Percentiles rank a stretch among this genome's conserved stretches.
Conservation (phyloP, 164 flowering plant species). For the Magnolia changhungtana region DNA sequence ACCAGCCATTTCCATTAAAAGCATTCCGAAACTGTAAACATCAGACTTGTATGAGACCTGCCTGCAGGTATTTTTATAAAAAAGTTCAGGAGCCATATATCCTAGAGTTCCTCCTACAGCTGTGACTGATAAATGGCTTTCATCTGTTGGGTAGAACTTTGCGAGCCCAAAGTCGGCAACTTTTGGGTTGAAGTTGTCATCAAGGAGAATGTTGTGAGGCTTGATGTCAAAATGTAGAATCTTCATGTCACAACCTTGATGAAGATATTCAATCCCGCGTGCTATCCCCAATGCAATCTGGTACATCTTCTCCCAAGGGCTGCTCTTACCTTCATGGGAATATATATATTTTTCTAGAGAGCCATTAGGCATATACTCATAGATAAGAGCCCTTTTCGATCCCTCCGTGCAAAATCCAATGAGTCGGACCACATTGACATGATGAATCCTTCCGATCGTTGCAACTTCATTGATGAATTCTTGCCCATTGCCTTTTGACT, state of each 20-base stretch:
- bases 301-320: neutral
- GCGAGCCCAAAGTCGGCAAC: slow-evolving; percentile 12
- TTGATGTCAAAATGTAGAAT: slow-evolving; percentile 17
- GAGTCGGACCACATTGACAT: slow-evolving; percentile 10
- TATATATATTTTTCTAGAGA: slow-evolving; percentile 6
- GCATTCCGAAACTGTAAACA: slow-evolving; percentile 8
- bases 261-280: slow-evolving; percentile 7
- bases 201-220: slow-evolving; percentile 12
- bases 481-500: neutral
- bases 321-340: neutral
- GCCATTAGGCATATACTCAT: slow-evolving; percentile 9
- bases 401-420: slow-evolving; percentile 8
- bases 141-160: neutral
- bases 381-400: too few relatives aligned
- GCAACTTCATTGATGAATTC: slow-evolving; percentile 13
- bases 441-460: slow-evolving; percentile 8
- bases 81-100: neutral
- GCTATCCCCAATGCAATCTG: slow-evolving; percentile 1
- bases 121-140: neutral
- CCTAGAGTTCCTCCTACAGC: slow-evolving; percentile 9
- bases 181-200: slow-evolving; percentile 6
- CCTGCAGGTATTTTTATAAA: too few relatives aligned
- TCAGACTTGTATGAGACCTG: too few relatives aligned
- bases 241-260: slow-evolving; percentile 8
- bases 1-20: neutral